Conservation (phyloP, 768 basidiomycete species). For the Baorangia bicolor region DNA sequence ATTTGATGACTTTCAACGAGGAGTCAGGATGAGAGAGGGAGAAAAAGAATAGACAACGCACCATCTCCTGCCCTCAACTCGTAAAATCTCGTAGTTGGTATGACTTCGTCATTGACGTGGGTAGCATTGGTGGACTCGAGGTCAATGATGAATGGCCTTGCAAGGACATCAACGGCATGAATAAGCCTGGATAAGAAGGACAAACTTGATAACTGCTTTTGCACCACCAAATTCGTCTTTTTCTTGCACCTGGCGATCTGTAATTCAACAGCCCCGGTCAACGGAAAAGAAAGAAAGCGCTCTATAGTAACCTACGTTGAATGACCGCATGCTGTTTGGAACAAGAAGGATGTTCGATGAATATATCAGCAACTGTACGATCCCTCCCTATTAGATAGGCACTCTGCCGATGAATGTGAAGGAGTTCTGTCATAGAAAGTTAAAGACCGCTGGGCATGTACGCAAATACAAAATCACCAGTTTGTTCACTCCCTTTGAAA, state of each 20-base stretch:
- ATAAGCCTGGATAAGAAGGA: constrained; percentile 15
- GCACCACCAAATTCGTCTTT: constrained; percentile 84
- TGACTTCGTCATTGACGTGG: constrained; percentile 79
- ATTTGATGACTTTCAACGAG: constrained; percentile 67
- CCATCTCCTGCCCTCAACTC: constrained; percentile 80
- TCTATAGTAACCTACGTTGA: constrained; percentile 59
- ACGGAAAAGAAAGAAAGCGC: background rate
- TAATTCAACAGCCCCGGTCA: constrained; percentile 4
- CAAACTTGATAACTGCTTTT: constrained; percentile 83
- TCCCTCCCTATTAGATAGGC: constrained; percentile 94
- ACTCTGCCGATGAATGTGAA: constrained; percentile 92
- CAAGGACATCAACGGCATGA: constrained; percentile 4
- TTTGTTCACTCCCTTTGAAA: constrained; percentile 92
- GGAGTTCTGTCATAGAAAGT: constrained; percentile 55
- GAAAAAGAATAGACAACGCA: constrained; percentile 35
- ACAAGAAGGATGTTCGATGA: constrained; percentile 93
- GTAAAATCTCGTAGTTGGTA: constrained; percentile 85
- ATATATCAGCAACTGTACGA: constrained; percentile 79
- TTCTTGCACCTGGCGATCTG: constrained; percentile 81
- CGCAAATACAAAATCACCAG: constrained; percentile 56
- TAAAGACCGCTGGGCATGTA: background rate
- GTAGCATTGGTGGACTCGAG: constrained; percentile 98
- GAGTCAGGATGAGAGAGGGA: constrained; percentile 8
- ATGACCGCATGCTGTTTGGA: constrained; percentile 99
- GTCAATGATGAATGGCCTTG: constrained; percentile 94